Evolutionary conservation across 208 protist species (phyloP).

Genomic region (Leishmania major): DNA sequence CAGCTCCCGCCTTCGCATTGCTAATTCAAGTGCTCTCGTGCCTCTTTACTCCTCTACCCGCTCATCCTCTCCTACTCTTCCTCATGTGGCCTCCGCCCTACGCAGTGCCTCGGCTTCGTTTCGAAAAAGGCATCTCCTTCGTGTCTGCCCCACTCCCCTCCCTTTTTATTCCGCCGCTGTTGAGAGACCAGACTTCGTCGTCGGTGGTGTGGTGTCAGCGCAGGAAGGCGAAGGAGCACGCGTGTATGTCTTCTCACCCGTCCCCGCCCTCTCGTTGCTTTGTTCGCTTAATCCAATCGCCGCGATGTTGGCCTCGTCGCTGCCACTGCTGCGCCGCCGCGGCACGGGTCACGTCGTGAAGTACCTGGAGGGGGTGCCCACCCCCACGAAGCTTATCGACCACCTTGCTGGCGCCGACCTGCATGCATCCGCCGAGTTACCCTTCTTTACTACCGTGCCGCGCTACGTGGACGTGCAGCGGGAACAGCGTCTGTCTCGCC

Average conservation of each 20-base stretch:
- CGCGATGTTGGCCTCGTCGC: conserved; percentile 22
- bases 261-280: background rate
- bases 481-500: conserved; percentile 65
- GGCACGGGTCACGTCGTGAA: conserved; percentile 60
- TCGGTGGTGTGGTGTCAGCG: background rate
- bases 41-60: background rate
- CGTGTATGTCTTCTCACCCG: background rate
- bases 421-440: conserved; percentile 28
- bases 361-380: conserved; percentile 77
- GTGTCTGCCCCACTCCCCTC: background rate
- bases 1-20: background rate
- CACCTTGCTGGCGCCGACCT: conserved; percentile 81
- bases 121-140: background rate
- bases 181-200: background rate
- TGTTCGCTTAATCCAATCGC: background rate
- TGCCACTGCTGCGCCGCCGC: conserved; percentile 25
- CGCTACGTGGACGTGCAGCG: conserved; percentile 58
- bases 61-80: background rate
- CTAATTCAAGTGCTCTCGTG: background rate
- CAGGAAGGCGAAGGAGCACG: background rate
- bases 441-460: conserved; percentile 67
- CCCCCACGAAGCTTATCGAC: conserved; percentile 60
- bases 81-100: background rate
- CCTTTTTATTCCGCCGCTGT: background rate
- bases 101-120: conserved; percentile 2